Evolutionary conservation across 768 basidiomycete genomes (phyloP), one percentile per base, ranked within the genome.

Genomic region (Leccinum longicurvipes): DNA sequence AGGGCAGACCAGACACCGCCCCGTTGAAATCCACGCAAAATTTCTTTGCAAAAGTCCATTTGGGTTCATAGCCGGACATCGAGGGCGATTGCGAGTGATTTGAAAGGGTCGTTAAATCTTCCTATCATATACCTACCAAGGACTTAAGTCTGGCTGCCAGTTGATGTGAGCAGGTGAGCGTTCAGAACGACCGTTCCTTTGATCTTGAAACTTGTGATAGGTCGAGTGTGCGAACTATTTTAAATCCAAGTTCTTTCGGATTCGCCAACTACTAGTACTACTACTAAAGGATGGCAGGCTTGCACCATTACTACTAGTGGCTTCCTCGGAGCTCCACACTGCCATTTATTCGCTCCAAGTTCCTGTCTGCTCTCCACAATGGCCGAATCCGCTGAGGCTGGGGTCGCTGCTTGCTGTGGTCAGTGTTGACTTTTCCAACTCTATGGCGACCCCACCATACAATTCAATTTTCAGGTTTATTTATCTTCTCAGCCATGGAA

Each of bases 1-100:
- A 41, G 44, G 32, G 28, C 67, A 54, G 32, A 71, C 70, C 70
- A 45, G 69, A 70, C 34, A 58, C 60, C 10, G 57, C 47, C 2
- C n/a, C 54, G 32, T 61, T 66, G 50, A 71, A 71, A 39, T 67
- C 60, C 4, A 36, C 53, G 7, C 46, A 61, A 28, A 73, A 71
- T n/a, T 63, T 58, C 11, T 72, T 72, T 25, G 69, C 55, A 31
- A 73, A 70, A 3, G 66, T 53, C 70, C 70, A 71, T 45, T 59
- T 64, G 41, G 59, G 28, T 49, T 69, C 66, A 9, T 58, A 21
- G 23, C 50, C 28, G 19, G 62, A 58, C 67, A 70, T 69, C 3
- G 2, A 34, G 27, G 29, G 28, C 6, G 47, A 19, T 34, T 24
- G 24, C 24, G 28, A 23, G 31, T 41, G n/a, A n/a, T 41, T n/a